Evolutionary conservation across 2,329 filamentous ascomycete genomes (phyloP), one percentile per base, ranked within the genome.

Genomic region (Diaporthe vaccinii): DNA sequence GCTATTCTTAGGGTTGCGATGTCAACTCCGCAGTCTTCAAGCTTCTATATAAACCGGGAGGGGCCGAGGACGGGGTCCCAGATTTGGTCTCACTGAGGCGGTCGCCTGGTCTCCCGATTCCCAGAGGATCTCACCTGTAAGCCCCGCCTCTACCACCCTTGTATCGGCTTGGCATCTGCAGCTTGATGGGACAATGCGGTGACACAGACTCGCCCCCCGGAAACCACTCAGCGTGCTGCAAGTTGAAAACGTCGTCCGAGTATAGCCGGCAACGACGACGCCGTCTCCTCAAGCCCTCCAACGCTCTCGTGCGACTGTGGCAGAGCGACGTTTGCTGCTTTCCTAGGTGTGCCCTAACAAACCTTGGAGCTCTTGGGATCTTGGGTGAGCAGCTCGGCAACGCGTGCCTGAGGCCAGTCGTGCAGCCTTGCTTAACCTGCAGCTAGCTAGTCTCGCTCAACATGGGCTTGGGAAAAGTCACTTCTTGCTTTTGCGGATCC

Each of bases 401-500:
- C 49, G 34, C 46, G 74, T 73, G 57, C 72, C 65, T 76, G 51
- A 34, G 39, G 34, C 41, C 41, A 61, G 15, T 46, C n/a, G 71
- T 69, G 53, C 61, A 72, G 75, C 72, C 72, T 76, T 72, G 68
- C 65, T 59, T 68, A 22, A 53, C 44, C 75, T 74, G 75, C 75
- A 68, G 67, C 67, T 76, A 68, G 67, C 67, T 76, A 75, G 67
- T 67, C 68, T 51, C 55, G 36, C 51, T 68, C 67, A 76, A 76
- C 75, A 76, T 72, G 75, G 75, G 75, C 58, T 75, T 69, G 74
- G 41, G 58, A 39, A 68, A 59, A 59, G 65, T 68, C 72, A 74
- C 25, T 34, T 71, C 46, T 70, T 57, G n/a, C 55, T 65, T 69
- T 74, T 55, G 46, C 36, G 31, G 34, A 75, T 65, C 57, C 57